phyloP scores from a whole-genome alignment of 257 asterid species.

The Forsythia suspensa region DNA sequence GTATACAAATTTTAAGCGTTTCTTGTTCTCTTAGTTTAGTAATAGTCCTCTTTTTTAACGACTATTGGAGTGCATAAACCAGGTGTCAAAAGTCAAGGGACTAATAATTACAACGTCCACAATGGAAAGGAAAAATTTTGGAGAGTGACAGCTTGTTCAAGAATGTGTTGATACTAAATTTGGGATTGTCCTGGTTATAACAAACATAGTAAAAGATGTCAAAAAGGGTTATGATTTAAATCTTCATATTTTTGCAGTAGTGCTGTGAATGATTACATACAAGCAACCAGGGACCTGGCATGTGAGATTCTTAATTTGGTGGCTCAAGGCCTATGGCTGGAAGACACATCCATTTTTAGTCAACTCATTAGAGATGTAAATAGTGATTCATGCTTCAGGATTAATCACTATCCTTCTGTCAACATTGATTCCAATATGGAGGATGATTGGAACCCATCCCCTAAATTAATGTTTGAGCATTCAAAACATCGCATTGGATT shows the following conservation, averaged over 20 bases:
- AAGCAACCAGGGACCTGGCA: conserved; percentile 48
- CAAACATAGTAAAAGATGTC: conserved; percentile 22
- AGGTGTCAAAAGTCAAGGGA: conserved; percentile 15
- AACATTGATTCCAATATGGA: not conserved
- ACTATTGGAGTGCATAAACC: not conserved
- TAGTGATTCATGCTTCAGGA: conserved; percentile 75
- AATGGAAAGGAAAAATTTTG: not conserved
- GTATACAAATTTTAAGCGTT: too few relatives aligned
- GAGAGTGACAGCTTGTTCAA: not conserved
- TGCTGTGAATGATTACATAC: conserved; percentile 56
- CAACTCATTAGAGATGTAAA: conserved; percentile 45
- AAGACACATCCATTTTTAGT: conserved; percentile 46
- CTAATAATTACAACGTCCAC: conserved; percentile 1
- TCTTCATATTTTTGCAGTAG: conserved; percentile 33
- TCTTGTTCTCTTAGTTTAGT: too few relatives aligned
- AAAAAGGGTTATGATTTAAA: conserved; percentile 18
- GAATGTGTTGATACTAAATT: not conserved
- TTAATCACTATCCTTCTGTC: conserved; percentile 67
- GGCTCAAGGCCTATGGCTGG: conserved; percentile 50
- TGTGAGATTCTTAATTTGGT: conserved; percentile 68
- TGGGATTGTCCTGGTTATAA: not conserved
- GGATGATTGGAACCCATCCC: not conserved
- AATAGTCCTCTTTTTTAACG: too few relatives aligned
- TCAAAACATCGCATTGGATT: conserved; percentile 57
- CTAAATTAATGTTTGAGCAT: not conserved